Base-by-base conservation (phyloP, 495 filamentous ascomycete genomes). In the Tirmania nivea region DNA sequence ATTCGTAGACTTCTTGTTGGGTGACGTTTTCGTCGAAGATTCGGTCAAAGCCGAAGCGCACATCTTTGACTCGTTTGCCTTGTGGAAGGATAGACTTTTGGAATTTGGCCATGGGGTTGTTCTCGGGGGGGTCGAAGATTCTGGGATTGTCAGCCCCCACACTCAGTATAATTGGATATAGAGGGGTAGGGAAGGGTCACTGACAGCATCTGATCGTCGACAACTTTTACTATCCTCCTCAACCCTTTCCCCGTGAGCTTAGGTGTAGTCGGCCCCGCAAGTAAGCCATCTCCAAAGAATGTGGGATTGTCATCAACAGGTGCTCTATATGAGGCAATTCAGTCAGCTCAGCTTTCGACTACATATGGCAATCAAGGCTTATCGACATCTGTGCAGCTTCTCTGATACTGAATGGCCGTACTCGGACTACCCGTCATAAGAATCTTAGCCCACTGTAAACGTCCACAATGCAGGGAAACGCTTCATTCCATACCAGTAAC, bases 81-180 rank as follows among this genome's bases (percentile, higher is more conserved):
- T 79, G 72, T 8, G 87, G 82, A 0, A 90, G 78, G 14, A 92
- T 80, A 25, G 80, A 83, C 66, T 78, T 77, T 34, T 85, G 83
- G 66, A 94, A 93, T 58, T 80, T 82, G 53, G 92, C 84, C n/a
- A 96, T 79, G 2, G 90, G 84, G 62, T 82, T 94, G 62, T 96
- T 92, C 67, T 99, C 90, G 7, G 90, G 90, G 10, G 90, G 90
- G 63, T 99, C 90, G 68, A 99, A 99, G 21, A 99, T 78, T 57
- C 90, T 97, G 25, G 25, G 25, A 31, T 31, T 1, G 25, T 31
- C 25, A 31, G 25, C 25, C 25, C 25, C 25, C 25, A 31, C 25
- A 31, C 1, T 31, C 25, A 31, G 25, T 31, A 3, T 31, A 7
- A 3, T 31, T 31, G 25, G 2, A 31, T 31, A 31, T 31, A 31